phyloP scores from a whole-genome alignment of 768 basidiomycete genomes.

The Lactarius sanguifluus region DNA sequence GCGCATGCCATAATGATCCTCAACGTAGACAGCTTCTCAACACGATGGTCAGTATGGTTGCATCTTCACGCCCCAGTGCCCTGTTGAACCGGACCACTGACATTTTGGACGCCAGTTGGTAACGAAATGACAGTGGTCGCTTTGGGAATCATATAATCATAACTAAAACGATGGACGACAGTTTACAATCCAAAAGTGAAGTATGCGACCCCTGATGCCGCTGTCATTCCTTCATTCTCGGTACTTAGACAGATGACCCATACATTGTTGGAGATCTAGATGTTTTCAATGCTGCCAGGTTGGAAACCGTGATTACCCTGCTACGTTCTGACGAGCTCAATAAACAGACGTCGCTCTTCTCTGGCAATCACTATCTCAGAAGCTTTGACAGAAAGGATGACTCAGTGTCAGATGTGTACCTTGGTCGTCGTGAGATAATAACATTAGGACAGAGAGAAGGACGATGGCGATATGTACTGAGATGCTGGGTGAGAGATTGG shows the following conservation, averaged over 20 bases:
- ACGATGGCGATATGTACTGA: constrained; percentile 18
- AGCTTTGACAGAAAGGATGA: neutral
- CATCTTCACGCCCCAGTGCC: neutral
- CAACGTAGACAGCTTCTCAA: neutral
- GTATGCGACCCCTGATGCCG: neutral
- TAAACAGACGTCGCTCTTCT: neutral
- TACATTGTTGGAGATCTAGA: neutral
- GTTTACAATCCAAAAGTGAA: neutral
- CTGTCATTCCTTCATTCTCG: neutral
- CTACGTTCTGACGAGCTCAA: neutral
- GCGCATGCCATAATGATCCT: neutral
- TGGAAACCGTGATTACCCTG: neutral
- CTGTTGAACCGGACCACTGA: neutral
- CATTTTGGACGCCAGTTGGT: neutral
- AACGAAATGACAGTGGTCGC: neutral
- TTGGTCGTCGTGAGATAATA: constrained; percentile 10
- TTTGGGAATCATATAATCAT: neutral
- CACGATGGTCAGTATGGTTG: neutral
- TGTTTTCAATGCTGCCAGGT: neutral
- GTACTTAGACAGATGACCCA: neutral
- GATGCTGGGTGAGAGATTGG: constrained; percentile 4
- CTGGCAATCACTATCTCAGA: constrained; percentile 1
- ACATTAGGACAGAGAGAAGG: constrained; percentile 14
- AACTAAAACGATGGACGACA: no score
- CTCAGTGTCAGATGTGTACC: neutral